A percentile compares a stretch with the other conserved stretches of the same genome.
Conservation (phyloP, 1,284 basidiomycete genomes). For the Leccinum glutinopallens region DNA sequence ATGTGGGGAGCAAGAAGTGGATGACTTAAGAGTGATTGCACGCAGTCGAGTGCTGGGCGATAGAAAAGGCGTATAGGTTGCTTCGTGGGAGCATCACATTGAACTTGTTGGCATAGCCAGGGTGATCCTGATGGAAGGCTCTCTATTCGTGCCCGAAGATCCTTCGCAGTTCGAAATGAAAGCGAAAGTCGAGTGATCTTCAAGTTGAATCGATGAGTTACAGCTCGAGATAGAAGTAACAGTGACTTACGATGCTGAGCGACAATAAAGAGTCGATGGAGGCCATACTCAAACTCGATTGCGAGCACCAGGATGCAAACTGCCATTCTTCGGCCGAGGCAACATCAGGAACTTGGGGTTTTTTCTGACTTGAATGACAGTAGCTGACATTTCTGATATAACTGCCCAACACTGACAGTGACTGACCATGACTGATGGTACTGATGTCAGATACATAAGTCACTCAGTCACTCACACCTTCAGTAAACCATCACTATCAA, state of each 20-base stretch:
- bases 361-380: no score
- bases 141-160: not conserved
- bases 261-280: not conserved
- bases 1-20: slow-evolving; percentile 5
- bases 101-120: slow-evolving; percentile 5
- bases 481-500: no score
- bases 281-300: not conserved
- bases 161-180: not conserved
- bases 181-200: not conserved
- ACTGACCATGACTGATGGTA: no score
- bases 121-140: not conserved
- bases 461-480: no score
- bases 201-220: not conserved
- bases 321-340: not conserved
- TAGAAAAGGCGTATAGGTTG: slow-evolving; percentile 6
- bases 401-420: no score
- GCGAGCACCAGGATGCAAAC: not conserved
- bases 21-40: not conserved
- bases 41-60: slow-evolving; percentile 1
- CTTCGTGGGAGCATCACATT: slow-evolving; percentile 4
- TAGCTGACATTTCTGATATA: no score
- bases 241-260: not conserved
- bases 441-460: no score
- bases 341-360: no score
- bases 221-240: not conserved